Conservation (phyloP, 176 grass and related monocot species). For the Zea mays region Zm-B73-REFERENCE-NAM-5.0 NC_050096.1:55377501-55378000, state of each 20-base stretch:
- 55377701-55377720: conserved; percentile 29
- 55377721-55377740: conserved; percentile 45
- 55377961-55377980: conserved; percentile 90
- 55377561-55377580: not conserved
- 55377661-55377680: not conserved
- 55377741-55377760: conserved; percentile 95
- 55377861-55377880: conserved; percentile 86
- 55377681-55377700: conserved; percentile 4
- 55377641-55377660: not conserved
- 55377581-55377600: not conserved
- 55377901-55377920: conserved; percentile 91
- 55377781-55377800: conserved; percentile 78
- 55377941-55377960: conserved; percentile 87
- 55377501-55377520: conserved; percentile 2
- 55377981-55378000: conserved; percentile 91
- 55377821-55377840: conserved; percentile 77
- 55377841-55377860: conserved; percentile 73
- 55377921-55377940: conserved; percentile 80
- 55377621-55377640: conserved; percentile 9
- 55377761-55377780: conserved; percentile 91
- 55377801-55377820: conserved; percentile 74
- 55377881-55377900: conserved; percentile 85
- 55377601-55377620: not conserved
- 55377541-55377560: not conserved
- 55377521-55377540: not conserved